A percentile compares a stretch with the other conserved stretches of the same genome.
Evolutionary conservation across 148 eudicot genomes (phyloP).

Genomic region (Diospyros lotus): DNA sequence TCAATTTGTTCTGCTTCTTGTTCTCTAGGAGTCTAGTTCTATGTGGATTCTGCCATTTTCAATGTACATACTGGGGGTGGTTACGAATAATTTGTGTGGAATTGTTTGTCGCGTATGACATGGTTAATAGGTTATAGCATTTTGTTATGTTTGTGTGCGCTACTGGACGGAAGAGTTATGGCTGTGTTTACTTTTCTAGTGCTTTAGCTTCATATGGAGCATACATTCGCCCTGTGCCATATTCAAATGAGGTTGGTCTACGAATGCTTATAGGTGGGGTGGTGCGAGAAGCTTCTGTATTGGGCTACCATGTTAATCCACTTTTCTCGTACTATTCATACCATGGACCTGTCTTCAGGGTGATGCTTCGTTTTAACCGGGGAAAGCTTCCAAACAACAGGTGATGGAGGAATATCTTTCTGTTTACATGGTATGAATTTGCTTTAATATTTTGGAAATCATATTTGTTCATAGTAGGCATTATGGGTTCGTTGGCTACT

Average conservation of each 20-base stretch:
- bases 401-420: slow-evolving; percentile 24
- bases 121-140: not conserved
- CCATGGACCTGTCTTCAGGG: slow-evolving; percentile 96
- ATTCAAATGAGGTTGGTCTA: slow-evolving; percentile 82
- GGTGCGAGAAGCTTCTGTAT: slow-evolving; percentile 77
- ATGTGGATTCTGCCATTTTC: too few relatives aligned
- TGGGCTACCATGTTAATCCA: slow-evolving; percentile 80
- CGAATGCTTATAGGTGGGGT: slow-evolving; percentile 96
- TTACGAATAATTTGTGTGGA: too few relatives aligned
- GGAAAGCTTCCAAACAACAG: slow-evolving; percentile 58
- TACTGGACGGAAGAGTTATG: not conserved
- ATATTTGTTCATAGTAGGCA: slow-evolving; percentile 42
- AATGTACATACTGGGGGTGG: too few relatives aligned
- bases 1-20: too few relatives aligned
- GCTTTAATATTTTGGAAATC: not conserved
- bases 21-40: too few relatives aligned
- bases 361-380: slow-evolving; percentile 68
- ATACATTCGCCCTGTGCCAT: slow-evolving; percentile 80
- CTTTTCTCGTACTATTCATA: slow-evolving; percentile 93
- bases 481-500: slow-evolving; percentile 80
- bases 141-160: not conserved
- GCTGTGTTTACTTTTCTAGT: slow-evolving; percentile 29
- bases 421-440: not conserved
- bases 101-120: not conserved
- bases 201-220: slow-evolving; percentile 92